Evolutionary conservation across 495 filamentous ascomycete genomes (phyloP).

Genomic region (Neurospora sp.): DNA sequence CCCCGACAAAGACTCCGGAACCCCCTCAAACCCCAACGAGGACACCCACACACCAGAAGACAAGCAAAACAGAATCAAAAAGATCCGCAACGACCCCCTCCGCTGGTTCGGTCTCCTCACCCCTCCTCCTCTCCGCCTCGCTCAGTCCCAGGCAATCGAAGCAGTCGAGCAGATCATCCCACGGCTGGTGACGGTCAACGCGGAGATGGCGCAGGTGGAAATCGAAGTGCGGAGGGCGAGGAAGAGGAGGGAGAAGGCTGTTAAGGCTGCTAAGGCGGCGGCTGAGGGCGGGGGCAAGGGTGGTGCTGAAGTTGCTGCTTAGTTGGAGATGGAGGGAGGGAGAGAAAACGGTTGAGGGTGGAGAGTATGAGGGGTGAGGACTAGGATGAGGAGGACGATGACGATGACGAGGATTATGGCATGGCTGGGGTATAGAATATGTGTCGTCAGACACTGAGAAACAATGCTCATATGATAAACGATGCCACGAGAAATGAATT

Average conservation of each 20-base stretch:
- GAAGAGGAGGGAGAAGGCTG: conserved; percentile 37
- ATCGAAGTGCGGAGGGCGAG: conserved; percentile 39
- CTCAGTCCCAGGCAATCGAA: conserved; percentile 39
- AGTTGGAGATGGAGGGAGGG: too few relatives aligned
- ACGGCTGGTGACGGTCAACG: conserved; percentile 29
- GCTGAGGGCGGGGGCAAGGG: not conserved
- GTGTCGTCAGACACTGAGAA: too few relatives aligned
- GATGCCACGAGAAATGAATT: too few relatives aligned
- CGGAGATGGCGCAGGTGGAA: conserved; percentile 39
- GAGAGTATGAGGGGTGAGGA: too few relatives aligned
- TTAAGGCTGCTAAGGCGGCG: not conserved
- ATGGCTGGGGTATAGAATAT: too few relatives aligned
- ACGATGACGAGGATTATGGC: too few relatives aligned
- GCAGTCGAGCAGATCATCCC: conserved; percentile 38
- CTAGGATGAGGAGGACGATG: too few relatives aligned
- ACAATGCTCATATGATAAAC: too few relatives aligned
- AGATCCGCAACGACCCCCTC: conserved; percentile 41
- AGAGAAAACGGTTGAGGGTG: too few relatives aligned
- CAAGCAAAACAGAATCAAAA: not conserved
- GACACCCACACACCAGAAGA: not conserved
- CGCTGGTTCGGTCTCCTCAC: conserved; percentile 62
- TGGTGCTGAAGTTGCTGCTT: not conserved
- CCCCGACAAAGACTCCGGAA: too few relatives aligned
- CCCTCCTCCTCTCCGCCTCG: conserved; percentile 47
- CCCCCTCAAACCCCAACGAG: too few relatives aligned